Conservation (phyloP, 306 rosid genomes). For the Fragaria nilgerrensis region DNA sequence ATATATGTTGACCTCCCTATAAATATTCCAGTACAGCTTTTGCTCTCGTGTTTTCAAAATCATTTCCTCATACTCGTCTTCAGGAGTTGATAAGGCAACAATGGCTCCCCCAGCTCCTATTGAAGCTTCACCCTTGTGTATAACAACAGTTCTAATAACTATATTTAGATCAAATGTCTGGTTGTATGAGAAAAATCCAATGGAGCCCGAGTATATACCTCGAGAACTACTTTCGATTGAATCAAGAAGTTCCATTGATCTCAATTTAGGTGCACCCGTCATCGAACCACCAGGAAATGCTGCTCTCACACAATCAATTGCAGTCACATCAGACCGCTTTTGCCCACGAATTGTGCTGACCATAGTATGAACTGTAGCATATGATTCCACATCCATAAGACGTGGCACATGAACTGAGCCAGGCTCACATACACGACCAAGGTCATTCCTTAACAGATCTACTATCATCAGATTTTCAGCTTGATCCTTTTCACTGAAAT, state of each 20-base stretch:
- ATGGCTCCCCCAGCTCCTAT: slow-evolving; percentile 99
- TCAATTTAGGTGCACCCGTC: slow-evolving; percentile 98
- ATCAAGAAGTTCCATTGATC: slow-evolving; percentile 95
- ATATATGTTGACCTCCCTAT: slow-evolving; percentile 25
- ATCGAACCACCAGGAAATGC: slow-evolving; percentile 98
- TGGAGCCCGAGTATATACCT: slow-evolving; percentile 91
- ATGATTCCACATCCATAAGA: slow-evolving; percentile 91
- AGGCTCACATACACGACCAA: slow-evolving; percentile 89
- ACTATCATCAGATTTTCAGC: slow-evolving; percentile 98
- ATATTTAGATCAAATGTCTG: slow-evolving; percentile 93
- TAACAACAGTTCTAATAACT: slow-evolving; percentile 82
- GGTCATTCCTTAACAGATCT: slow-evolving; percentile 97
- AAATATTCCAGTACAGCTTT: slow-evolving; percentile 61
- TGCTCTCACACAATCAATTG: slow-evolving; percentile 78
- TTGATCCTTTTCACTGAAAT: slow-evolving; percentile 86
- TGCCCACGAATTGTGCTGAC: slow-evolving; percentile 90
- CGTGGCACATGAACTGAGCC: slow-evolving; percentile 91
- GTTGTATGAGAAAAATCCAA: slow-evolving; percentile 88
- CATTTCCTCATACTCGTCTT: slow-evolving; percentile 93
- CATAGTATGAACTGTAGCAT: slow-evolving; percentile 96
- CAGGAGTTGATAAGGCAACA: slow-evolving; percentile 80
- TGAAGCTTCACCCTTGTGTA: slow-evolving; percentile 85
- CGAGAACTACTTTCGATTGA: slow-evolving; percentile 73
- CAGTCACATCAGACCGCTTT: slow-evolving; percentile 52
- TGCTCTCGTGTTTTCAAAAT: slow-evolving; percentile 65